These are phyloP conservation scores for Neopestalotiopsis sp. DNA, from an alignment of 2,329 filamentous ascomycete species.

Conservation along the genomic window DNA sequence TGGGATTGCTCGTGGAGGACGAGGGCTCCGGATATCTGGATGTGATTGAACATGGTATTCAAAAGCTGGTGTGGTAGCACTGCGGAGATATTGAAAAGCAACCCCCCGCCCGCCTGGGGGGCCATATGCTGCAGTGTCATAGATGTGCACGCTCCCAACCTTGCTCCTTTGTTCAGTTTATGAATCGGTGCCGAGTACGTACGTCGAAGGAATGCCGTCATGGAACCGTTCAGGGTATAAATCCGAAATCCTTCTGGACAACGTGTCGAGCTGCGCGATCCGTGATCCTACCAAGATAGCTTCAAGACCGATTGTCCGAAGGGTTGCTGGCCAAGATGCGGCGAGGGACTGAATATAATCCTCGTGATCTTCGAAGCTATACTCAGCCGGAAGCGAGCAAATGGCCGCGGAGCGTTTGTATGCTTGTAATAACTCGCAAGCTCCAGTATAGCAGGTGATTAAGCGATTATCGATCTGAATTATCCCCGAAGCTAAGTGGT, in stretches of 20 bases:
- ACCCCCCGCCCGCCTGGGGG: background rate
- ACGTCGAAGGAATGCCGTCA: background rate
- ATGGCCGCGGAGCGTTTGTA: background rate
- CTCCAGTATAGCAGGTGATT: background rate
- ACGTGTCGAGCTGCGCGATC: background rate
- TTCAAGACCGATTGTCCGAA: background rate
- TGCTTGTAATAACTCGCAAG: background rate
- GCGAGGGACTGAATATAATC: background rate
- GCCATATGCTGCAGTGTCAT: background rate
- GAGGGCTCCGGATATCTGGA: slow-evolving; percentile 6
- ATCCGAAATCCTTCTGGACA: background rate
- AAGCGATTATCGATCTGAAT: slow-evolving; percentile 10
- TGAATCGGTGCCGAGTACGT: background rate
- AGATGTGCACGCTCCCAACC: background rate
- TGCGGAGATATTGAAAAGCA: slow-evolving; percentile 12
- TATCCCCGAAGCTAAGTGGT: background rate
- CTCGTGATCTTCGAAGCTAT: background rate
- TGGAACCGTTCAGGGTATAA: background rate
- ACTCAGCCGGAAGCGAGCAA: background rate
- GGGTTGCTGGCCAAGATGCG: background rate
- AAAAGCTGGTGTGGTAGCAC: background rate
- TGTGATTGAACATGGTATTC: slow-evolving; percentile 4
- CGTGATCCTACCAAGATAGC: background rate
- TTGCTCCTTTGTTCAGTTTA: background rate
- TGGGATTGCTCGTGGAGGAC: background rate